A percentile compares a stretch with the other conserved stretches of the same genome.
Conservation (phyloP, 768 basidiomycete genomes). For the Trichaptum fuscoviolaceum region DNA sequence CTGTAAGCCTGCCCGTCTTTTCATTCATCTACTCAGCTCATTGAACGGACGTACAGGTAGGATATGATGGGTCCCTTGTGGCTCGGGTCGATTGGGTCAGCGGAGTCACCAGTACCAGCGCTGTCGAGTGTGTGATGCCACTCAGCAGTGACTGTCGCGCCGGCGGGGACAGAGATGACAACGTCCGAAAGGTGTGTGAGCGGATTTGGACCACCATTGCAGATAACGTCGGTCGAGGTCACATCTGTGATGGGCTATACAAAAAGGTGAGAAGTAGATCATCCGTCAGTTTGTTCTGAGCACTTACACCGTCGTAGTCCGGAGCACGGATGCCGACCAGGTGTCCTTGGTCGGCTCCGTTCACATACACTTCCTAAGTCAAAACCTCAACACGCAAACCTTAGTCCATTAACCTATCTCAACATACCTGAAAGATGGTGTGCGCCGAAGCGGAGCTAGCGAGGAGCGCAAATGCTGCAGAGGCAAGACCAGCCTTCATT, state of each 20-base stretch:
- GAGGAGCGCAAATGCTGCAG: slow-evolving; percentile 15
- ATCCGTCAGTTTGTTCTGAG: not conserved
- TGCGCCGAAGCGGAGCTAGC: slow-evolving; percentile 18
- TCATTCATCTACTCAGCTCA: no score
- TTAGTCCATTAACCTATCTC: not conserved
- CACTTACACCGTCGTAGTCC: slow-evolving; percentile 19
- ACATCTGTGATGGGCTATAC: slow-evolving; percentile 2
- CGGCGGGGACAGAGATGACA: slow-evolving; percentile 24
- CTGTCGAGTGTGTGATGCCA: slow-evolving; percentile 20
- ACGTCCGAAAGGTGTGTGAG: slow-evolving; percentile 14
- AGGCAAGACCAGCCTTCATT: slow-evolving; percentile 16
- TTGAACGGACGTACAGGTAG: slow-evolving; percentile 11
- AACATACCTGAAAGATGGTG: slow-evolving; percentile 25
- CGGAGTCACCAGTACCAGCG: slow-evolving; percentile 14
- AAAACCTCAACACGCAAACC: slow-evolving; percentile 1
- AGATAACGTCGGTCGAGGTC: slow-evolving; percentile 13
- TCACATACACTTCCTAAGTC: slow-evolving; percentile 12
- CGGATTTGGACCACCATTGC: slow-evolving; percentile 22
- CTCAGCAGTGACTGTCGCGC: slow-evolving; percentile 17
- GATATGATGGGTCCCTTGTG: slow-evolving; percentile 21
- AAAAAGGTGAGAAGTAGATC: not conserved
- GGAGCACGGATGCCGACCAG: slow-evolving; percentile 17
- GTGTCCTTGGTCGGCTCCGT: slow-evolving; percentile 15
- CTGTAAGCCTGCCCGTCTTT: no score
- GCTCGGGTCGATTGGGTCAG: slow-evolving; percentile 21